Base-by-base conservation (phyloP, 345 rosid genomes). In the Euclidium syriacum region DNA sequence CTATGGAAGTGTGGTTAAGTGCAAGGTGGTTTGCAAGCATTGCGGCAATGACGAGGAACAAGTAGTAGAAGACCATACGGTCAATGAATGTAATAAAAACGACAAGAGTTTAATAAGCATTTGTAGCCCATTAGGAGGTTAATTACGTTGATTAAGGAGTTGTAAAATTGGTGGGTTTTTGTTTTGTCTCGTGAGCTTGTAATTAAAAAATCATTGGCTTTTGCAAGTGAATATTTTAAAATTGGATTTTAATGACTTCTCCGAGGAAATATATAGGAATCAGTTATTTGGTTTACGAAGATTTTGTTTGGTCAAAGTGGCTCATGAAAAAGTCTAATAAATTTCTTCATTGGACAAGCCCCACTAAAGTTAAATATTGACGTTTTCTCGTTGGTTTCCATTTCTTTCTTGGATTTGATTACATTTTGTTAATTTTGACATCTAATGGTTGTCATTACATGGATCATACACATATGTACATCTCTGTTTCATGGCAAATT, bases 1-100 rank as follows among this genome's bases (percentile, higher is more conserved):
- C 5, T 86, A 78, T 52, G 85, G 81, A 49, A 84, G 79, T 48
- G 86, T 80, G 74, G 78, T 94, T 73, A 90, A 87, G 85, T 87
- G 96, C 81, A 86, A 87, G 77, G 99, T 85, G 26, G 71, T 90
- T 24, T 87, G 99, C 81, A 78, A 87, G 82, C 79, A 87, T 73
- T 27, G 67, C 67, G 73, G 50, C 42, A 61, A 33, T 53, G 76
- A 49, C 34, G 73, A 56, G 24, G 68, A 64, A 10, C 62, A 43
- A 44, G 4, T 53, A 41, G 39, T 40, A 2, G 66, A 71, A 34
- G 66, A 64, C 49, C 53, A 42, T n/a, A n/a, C 33, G 49, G 75
- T 64, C 27, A 71, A 71, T 9, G 65, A 71, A 15, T 57, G 65
- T 71, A 58, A 57, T 33, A 57, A 41, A 50, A 58, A 6, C 33